A percentile compares a stretch with the other conserved stretches of the same genome.
Evolutionary conservation across 176 grass and related monocot species (phyloP).

Genomic region (Stipa capillata): DNA sequence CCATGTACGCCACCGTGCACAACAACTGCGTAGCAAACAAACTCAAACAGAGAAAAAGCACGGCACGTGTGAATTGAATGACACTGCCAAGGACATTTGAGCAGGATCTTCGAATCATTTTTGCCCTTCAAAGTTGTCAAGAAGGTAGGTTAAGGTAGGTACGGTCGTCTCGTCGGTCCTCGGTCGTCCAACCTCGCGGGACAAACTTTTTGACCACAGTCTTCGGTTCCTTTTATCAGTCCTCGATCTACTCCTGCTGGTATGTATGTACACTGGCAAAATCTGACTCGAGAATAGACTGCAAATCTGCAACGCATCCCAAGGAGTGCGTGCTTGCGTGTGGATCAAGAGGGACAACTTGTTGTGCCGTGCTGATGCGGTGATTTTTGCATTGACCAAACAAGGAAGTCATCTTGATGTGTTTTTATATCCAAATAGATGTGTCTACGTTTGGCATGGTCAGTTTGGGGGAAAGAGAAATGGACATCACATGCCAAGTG

Average conservation of each 20-base stretch:
- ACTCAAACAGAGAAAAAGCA: too few relatives aligned
- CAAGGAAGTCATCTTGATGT: not conserved
- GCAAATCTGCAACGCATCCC: too few relatives aligned
- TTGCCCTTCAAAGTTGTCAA: not conserved
- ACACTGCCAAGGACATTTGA: not conserved
- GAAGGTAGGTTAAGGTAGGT: not conserved
- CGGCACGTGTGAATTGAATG: too few relatives aligned
- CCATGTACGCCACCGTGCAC: too few relatives aligned
- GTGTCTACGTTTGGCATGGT: not conserved
- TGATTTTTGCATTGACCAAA: not conserved
- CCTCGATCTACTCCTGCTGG: too few relatives aligned
- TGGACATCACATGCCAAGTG: not conserved
- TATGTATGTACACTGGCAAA: too few relatives aligned
- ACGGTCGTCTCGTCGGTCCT: not conserved
- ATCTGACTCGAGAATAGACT: too few relatives aligned
- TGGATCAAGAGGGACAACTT: not conserved
- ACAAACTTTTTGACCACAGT: not conserved
- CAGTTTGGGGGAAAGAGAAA: not conserved
- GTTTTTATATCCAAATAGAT: not conserved
- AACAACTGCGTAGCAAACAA: too few relatives aligned
- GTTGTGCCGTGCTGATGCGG: not conserved
- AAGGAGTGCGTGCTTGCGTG: not conserved
- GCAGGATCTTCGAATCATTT: not conserved
- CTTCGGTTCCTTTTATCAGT: not conserved
- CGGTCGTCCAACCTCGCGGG: not conserved